Conservation (phyloP, 1,284 basidiomycete species). For the Grifola frondosa region DNA sequence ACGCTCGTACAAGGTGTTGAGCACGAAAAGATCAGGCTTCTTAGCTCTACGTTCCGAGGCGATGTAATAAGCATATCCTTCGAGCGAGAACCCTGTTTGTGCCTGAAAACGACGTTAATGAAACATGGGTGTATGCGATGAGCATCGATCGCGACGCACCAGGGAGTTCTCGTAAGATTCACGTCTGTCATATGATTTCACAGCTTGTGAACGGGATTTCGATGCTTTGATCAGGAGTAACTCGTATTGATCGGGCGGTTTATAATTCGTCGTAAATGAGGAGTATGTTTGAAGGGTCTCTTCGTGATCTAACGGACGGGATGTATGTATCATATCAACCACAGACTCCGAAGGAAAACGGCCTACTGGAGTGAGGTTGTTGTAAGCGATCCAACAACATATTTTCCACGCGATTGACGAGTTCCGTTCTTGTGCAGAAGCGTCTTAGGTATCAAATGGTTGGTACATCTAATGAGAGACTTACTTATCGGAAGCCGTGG, state of each 20-base stretch:
- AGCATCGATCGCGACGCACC: slow-evolving; percentile 36
- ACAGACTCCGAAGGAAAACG: too few species aligned
- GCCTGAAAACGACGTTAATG: slow-evolving; percentile 31
- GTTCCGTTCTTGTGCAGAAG: too few species aligned
- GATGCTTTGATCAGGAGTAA: slow-evolving; percentile 72
- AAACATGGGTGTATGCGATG: slow-evolving; percentile 1
- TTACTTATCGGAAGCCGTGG: slow-evolving; percentile 48
- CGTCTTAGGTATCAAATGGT: too few species aligned
- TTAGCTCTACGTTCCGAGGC: slow-evolving; percentile 63
- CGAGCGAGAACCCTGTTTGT: slow-evolving; percentile 50
- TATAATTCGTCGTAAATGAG: slow-evolving; percentile 78
- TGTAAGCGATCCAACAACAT: slow-evolving; percentile 57
- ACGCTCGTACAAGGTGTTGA: slow-evolving; percentile 71
- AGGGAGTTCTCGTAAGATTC: slow-evolving; percentile 60
- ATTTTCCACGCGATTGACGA: slow-evolving; percentile 47
- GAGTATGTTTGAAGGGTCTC: slow-evolving; percentile 85
- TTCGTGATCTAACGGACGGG: slow-evolving; percentile 52
- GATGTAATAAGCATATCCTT: slow-evolving; percentile 64
- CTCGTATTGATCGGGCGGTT: slow-evolving; percentile 77
- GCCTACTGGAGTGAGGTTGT: slow-evolving; percentile 69
- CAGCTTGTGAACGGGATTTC: slow-evolving; percentile 59
- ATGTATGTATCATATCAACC: neutral
- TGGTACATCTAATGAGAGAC: slow-evolving; percentile 16
- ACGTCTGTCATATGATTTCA: slow-evolving; percentile 60
- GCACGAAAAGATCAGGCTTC: slow-evolving; percentile 60